Evolutionary conservation across 257 asterid genomes (phyloP).

Genomic region (Haberlea rhodopensis): DNA sequence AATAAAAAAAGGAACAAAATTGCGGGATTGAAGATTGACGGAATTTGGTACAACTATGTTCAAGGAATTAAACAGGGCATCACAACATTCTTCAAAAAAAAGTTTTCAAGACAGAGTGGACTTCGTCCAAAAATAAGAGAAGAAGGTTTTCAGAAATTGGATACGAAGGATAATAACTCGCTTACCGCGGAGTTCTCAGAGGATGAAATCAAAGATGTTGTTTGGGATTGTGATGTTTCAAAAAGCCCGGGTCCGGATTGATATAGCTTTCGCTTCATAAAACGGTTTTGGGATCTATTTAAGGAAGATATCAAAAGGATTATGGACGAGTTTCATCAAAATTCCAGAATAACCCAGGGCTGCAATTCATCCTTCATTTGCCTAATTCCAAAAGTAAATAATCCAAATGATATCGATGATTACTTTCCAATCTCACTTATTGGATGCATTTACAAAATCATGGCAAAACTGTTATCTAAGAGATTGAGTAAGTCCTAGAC

Average conservation of each 20-base stretch:
- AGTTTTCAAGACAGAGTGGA: background rate
- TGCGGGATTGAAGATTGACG: too few relatives aligned
- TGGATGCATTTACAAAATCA: background rate
- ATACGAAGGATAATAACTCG: background rate
- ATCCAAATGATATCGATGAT: too few relatives aligned
- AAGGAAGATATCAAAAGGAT: too few relatives aligned
- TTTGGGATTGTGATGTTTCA: background rate
- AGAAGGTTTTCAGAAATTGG: background rate
- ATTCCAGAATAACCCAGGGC: too few relatives aligned
- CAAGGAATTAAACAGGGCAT: too few relatives aligned
- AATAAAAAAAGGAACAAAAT: background rate
- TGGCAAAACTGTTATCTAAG: background rate
- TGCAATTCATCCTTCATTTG: too few relatives aligned
- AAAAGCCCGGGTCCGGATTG: background rate
- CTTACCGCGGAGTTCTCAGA: background rate
- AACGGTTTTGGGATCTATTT: too few relatives aligned
- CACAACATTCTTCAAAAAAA: background rate
- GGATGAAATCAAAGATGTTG: background rate
- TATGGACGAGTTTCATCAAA: too few relatives aligned
- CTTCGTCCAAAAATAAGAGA: background rate
- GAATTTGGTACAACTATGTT: too few relatives aligned
- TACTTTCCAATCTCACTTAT: background rate
- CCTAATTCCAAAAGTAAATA: too few relatives aligned
- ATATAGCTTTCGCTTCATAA: too few relatives aligned
- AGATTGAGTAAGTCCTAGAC: background rate